Percentiles rank a stretch among this genome's conserved stretches.
Conservation (phyloP, 257 asterid genomes). For the Solanum bulbocastanum region DNA sequence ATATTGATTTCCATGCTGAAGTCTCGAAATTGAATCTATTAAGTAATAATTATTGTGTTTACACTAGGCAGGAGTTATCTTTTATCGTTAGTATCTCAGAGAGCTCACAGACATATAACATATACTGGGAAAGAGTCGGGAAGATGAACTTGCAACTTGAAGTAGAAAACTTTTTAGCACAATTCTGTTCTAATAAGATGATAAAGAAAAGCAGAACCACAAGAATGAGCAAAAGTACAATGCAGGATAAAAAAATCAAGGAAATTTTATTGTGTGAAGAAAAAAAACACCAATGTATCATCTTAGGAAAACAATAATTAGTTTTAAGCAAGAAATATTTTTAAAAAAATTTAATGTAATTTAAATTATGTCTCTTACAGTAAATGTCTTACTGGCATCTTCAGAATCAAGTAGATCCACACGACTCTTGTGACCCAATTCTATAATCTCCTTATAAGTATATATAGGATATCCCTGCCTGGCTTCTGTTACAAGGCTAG, state of each 20-base stretch:
- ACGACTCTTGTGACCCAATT: slow-evolving; percentile 59
- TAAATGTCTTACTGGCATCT: slow-evolving; percentile 58
- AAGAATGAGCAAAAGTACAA: neutral
- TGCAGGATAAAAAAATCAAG: neutral
- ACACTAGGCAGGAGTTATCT: neutral
- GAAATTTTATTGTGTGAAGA: neutral
- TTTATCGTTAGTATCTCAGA: neutral
- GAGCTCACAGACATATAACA: neutral
- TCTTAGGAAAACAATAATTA: neutral
- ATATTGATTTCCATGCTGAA: neutral
- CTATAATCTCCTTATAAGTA: slow-evolving; percentile 54
- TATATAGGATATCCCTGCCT: slow-evolving; percentile 37
- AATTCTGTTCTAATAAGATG: neutral
- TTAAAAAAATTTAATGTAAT: accelerated
- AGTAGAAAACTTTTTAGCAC: neutral
- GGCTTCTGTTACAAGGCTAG: slow-evolving; percentile 37
- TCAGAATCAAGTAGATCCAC: slow-evolving; percentile 32
- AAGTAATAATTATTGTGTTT: neutral
- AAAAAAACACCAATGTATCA: neutral
- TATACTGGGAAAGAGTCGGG: neutral
- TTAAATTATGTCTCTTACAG: neutral
- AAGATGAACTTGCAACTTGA: neutral
- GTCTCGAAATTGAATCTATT: neutral
- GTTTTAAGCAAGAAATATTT: neutral
- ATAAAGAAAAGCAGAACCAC: neutral